Base-by-base conservation (phyloP, 2,329 filamentous ascomycete species). In the Juglanconis oblonga region DNA sequence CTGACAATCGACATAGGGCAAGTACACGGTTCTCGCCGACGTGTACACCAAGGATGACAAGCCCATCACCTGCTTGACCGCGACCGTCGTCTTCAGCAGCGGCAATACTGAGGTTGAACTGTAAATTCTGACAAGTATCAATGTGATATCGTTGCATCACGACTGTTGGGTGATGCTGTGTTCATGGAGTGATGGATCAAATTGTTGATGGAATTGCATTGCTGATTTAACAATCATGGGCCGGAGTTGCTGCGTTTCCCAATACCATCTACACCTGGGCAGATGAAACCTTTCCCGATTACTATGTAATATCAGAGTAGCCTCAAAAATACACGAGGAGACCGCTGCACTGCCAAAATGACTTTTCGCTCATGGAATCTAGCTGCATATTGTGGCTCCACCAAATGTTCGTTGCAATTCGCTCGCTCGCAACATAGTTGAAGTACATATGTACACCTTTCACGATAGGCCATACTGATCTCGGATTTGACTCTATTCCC, bases 11-110 rank as follows among this genome's bases (percentile, higher is more conserved):
- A 51, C 24, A 47, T 65, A 95, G 92, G 95, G 93, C 72, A 93
- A 87, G 71, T 99, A 97, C 82, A 90, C 84, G 17, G 95, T 99
- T 40, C 77, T 88, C 44, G 95, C 94, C 47, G 91, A 98, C 71
- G 94, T 96, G 52, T 89, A 86, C 76, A 92, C 85, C 66, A 81
- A 79, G 62, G 87, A 96, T 55, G 81, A 84, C 59, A 80, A 87
- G 65, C 87, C 86, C 71, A 89, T 99, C 65, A 96, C 93, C 62
- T 99, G 95, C 77, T 81, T 99, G 70, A 88, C 88, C 58, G 92
- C 92, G 29, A 83, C 80, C 6, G 86, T 95, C 61, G 71, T 76
- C 49, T 94, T 95, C 72, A 77, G 75, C 58, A 73, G 75, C 66
- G 42, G 4, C 51, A 56, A 61, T 44, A 57, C 24, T 50, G 62